Evolutionary conservation across 1,139 yeast genomes (phyloP).

Genomic region (Pichia kudriavzevii): DNA sequence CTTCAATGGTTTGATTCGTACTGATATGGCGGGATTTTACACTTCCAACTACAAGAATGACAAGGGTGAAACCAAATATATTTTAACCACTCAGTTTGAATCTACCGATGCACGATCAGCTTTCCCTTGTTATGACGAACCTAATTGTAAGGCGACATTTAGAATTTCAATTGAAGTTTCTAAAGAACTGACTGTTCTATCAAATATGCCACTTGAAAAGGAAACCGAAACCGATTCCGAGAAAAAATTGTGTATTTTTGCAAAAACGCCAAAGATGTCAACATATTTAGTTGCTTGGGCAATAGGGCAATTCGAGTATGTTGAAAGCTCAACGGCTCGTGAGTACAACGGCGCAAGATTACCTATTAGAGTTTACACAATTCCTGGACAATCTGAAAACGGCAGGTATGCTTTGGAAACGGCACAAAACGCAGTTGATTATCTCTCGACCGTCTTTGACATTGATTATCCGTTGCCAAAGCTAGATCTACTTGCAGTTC

Average conservation of each 20-base stretch:
- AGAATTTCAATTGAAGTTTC: slow-evolving; percentile 58
- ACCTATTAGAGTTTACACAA: slow-evolving; percentile 50
- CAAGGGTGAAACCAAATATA: slow-evolving; percentile 41
- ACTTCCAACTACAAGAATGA: slow-evolving; percentile 56
- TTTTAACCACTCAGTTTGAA: slow-evolving; percentile 85
- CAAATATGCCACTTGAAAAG: slow-evolving; percentile 70
- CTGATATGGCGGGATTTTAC: slow-evolving; percentile 82
- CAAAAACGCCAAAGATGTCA: slow-evolving; percentile 46
- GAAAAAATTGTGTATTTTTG: slow-evolving; percentile 26
- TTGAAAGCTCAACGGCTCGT: slow-evolving; percentile 33
- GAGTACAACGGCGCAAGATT: slow-evolving; percentile 33
- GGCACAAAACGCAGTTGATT: slow-evolving; percentile 46
- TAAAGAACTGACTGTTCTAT: slow-evolving; percentile 54
- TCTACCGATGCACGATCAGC: slow-evolving; percentile 88
- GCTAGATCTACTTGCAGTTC: slow-evolving; percentile 50
- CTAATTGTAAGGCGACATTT: slow-evolving; percentile 73
- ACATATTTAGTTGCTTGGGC: slow-evolving; percentile 55
- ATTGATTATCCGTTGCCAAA: slow-evolving; percentile 55
- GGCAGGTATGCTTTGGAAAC: slow-evolving; percentile 45
- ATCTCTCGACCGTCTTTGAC: slow-evolving; percentile 45
- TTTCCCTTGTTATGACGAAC: slow-evolving; percentile 88
- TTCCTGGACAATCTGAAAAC: slow-evolving; percentile 43
- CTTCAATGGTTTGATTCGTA: slow-evolving; percentile 45
- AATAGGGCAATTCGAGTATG: slow-evolving; percentile 48
- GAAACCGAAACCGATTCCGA: slow-evolving; percentile 29